Evolutionary conservation across 352 stramenopile genomes (phyloP).

Genomic region (Globisporangium emineosum): DNA sequence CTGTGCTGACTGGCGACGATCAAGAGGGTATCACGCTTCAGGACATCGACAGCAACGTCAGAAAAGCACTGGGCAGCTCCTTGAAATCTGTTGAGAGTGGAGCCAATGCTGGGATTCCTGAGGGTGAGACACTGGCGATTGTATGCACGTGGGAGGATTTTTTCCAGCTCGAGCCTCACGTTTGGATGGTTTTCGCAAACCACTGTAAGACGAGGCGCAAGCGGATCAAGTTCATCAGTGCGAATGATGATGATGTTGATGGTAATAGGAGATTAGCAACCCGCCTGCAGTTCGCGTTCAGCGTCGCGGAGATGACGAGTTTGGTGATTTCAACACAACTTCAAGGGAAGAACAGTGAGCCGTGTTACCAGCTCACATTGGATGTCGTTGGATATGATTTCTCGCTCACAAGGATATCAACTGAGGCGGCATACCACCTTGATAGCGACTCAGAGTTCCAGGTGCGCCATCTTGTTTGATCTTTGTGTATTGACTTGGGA

Average conservation of each 20-base stretch:
- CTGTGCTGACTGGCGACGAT: background rate
- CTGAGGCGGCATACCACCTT: background rate
- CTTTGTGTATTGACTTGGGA: background rate
- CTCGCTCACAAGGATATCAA: conserved; percentile 12
- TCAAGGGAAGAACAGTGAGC: background rate
- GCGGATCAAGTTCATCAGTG: conserved; percentile 3
- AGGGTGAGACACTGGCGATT: conserved; percentile 5
- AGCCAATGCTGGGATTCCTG: background rate
- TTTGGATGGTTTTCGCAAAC: conserved; percentile 26
- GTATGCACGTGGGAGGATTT: conserved; percentile 26
- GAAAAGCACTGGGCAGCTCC: background rate
- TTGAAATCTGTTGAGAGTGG: background rate
- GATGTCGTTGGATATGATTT: conserved; percentile 26
- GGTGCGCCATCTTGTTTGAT: background rate
- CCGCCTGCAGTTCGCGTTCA: conserved; percentile 13
- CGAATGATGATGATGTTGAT: background rate
- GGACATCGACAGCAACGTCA: background rate
- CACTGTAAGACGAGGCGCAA: conserved; percentile 17
- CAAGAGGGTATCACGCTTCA: conserved; percentile 7
- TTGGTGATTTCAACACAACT: conserved; percentile 10
- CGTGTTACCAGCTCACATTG: conserved; percentile 11
- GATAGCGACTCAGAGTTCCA: background rate
- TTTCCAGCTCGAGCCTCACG: conserved; percentile 21
- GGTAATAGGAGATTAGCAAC: background rate
- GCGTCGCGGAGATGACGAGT: conserved; percentile 11